Conservation (phyloP, 352 stramenopile species). For the Phytophthora lateralis region DNA sequence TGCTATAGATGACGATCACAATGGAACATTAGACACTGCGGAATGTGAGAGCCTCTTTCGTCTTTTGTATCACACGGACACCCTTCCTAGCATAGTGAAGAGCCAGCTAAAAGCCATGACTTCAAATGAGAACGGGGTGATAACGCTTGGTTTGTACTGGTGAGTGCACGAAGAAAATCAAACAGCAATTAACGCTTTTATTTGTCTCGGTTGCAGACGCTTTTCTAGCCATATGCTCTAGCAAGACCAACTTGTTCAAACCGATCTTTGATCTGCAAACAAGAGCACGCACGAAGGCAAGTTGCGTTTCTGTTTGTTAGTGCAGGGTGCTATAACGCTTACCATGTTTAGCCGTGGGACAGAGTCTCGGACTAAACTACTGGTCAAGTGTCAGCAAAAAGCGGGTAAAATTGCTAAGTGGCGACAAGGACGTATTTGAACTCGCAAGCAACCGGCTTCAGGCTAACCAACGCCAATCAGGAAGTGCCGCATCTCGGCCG, state of each 20-base stretch:
- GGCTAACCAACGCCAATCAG: slow-evolving; percentile 7
- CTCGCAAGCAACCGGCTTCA: slow-evolving; percentile 21
- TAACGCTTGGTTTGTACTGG: slow-evolving; percentile 24
- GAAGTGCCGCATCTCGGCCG: background rate
- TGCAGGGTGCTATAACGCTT: background rate
- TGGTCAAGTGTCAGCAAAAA: slow-evolving; percentile 49
- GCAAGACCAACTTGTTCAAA: slow-evolving; percentile 45
- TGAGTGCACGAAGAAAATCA: background rate
- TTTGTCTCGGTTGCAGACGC: slow-evolving; percentile 32
- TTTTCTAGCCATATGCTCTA: slow-evolving; percentile 44
- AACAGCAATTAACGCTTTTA: slow-evolving; percentile 1
- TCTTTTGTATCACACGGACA: slow-evolving; percentile 53
- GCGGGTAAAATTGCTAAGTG: slow-evolving; percentile 24
- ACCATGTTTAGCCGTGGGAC: background rate
- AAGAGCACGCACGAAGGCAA: slow-evolving; percentile 30
- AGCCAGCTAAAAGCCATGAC: slow-evolving; percentile 42
- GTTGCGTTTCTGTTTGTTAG: background rate
- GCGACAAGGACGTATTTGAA: slow-evolving; percentile 36
- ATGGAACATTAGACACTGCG: slow-evolving; percentile 42
- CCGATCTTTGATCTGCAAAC: slow-evolving; percentile 50
- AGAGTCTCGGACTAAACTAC: slow-evolving; percentile 46
- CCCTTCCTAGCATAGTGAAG: slow-evolving; percentile 41
- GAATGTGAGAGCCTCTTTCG: slow-evolving; percentile 63
- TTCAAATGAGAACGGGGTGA: slow-evolving; percentile 33
- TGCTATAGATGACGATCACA: slow-evolving; percentile 51